These are phyloP conservation scores for Punctularia strigosozonata DNA, from an alignment of 768 basidiomycete genomes.

Conservation along the genomic window DNA sequence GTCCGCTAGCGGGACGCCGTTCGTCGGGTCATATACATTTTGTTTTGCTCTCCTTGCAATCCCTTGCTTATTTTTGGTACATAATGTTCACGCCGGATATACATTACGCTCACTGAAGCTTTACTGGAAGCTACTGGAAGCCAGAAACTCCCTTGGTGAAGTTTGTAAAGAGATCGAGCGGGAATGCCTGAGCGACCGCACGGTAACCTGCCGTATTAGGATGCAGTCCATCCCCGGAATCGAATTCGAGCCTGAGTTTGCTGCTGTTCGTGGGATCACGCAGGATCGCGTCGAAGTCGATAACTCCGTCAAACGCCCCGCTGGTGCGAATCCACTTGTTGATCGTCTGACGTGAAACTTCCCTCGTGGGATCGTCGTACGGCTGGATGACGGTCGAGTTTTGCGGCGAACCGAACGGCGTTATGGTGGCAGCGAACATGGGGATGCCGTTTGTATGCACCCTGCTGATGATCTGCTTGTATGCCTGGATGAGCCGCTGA, in stretches of 20 bases:
- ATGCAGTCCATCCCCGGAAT: conserved; percentile 37
- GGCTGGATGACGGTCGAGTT: conserved; percentile 21
- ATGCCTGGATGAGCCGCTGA: conserved; percentile 30
- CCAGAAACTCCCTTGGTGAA: conserved; percentile 15
- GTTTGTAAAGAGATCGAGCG: conserved; percentile 24
- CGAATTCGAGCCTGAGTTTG: conserved; percentile 23
- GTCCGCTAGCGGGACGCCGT: too few relatives aligned
- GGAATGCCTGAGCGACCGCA: conserved; percentile 29
- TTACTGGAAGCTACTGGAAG: conserved; percentile 8
- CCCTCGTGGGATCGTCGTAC: conserved; percentile 27
- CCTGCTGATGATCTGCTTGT: conserved; percentile 31
- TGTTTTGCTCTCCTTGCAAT: too few relatives aligned
- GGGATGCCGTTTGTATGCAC: conserved; percentile 30
- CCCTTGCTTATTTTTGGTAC: too few relatives aligned
- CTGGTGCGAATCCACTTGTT: conserved; percentile 32
- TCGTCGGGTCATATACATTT: too few relatives aligned
- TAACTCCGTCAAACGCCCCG: conserved; percentile 30
- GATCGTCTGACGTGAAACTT: conserved; percentile 28
- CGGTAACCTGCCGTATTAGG: conserved; percentile 34
- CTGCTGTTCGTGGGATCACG: conserved; percentile 25
- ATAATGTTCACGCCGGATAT: too few relatives aligned
- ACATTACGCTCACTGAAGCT: too few relatives aligned
- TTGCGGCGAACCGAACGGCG: conserved; percentile 28
- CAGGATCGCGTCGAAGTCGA: conserved; percentile 34
- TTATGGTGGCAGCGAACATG: conserved; percentile 39